Base-by-base conservation (phyloP, 768 basidiomycete species). In the Naganishia antarctica region DNA sequence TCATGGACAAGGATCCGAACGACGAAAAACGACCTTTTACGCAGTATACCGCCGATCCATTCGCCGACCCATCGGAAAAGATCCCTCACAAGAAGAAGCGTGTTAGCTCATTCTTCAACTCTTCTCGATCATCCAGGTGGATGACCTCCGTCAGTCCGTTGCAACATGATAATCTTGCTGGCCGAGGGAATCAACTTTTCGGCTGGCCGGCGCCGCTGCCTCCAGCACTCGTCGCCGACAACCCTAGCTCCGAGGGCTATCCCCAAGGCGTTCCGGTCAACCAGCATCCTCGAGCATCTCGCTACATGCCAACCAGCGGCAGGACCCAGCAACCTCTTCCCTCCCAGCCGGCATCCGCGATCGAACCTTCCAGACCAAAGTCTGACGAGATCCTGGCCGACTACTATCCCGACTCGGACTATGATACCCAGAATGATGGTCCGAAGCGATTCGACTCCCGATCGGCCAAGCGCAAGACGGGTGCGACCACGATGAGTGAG, bases 231-330 rank as follows among this genome's bases (percentile, higher is more conserved):
- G n/a, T n/a, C n/a, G n/a, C n/a, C n/a, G n/a, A n/a, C n/a, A n/a
- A n/a, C n/a, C n/a, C n/a, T n/a, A n/a, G n/a, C n/a, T n/a, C n/a
- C n/a, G n/a, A n/a, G n/a, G n/a, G n/a, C n/a, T n/a, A n/a, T n/a
- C n/a, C n/a, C n/a, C n/a, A n/a, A n/a, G n/a, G n/a, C n/a, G n/a
- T n/a, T n/a, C n/a, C n/a, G n/a, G n/a, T n/a, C n/a, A n/a, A n/a
- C n/a, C n/a, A n/a, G n/a, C 53, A 57, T 57, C 53, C 53, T 23
- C n/a, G 53, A 37, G 53, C 53, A 25, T 57, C 53, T 12, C 32
- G 21, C 18, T 57, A 57, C 37, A 57, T 57, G 37, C 53, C 53
- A 4, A 57, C 53, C 11, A 57, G 53, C n/a, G 53, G 53, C 12
- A 34, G 53, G 12, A 9, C 26, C 12, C 53, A 37, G 3, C 53